Evolutionary conservation across 1,284 basidiomycete species (phyloP).

Genomic region (Agaricales sp.): DNA sequence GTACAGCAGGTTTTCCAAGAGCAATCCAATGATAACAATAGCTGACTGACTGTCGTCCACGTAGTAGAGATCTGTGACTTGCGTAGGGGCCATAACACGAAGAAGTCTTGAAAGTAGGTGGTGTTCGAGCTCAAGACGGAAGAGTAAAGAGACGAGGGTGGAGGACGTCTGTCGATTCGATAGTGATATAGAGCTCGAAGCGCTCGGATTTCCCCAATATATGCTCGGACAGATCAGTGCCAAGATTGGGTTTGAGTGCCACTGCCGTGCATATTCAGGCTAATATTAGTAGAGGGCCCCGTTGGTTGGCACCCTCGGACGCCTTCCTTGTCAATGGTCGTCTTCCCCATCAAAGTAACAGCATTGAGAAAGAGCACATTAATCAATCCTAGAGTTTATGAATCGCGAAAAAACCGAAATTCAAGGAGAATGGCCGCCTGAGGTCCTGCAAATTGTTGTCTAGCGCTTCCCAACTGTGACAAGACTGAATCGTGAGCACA

Average conservation of each 20-base stretch:
- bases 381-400: no score
- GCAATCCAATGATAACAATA: not conserved
- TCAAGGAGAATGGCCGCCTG: no score
- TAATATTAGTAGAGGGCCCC: not conserved
- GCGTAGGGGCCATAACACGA: not conserved
- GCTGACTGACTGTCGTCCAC: not conserved
- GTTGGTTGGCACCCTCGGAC: not conserved
- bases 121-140: not conserved
- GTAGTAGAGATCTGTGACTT: not conserved
- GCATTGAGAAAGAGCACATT: no score
- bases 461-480: no score
- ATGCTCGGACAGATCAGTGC: not conserved
- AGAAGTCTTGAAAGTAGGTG: not conserved
- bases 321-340: not conserved
- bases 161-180: no score
- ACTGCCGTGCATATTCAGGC: no score
- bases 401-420: no score
- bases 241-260: no score
- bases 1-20: not conserved
- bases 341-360: no score
- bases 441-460: no score
- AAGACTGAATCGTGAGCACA: no score
- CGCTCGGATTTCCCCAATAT: not conserved
- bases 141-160: not conserved
- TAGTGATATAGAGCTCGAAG: no score